Percentiles rank a stretch among this genome's conserved stretches.
These are phyloP conservation scores for Diaporthe longicolla DNA, from an alignment of 2,329 filamentous ascomycete species.

Conservation along the genomic window DNA sequence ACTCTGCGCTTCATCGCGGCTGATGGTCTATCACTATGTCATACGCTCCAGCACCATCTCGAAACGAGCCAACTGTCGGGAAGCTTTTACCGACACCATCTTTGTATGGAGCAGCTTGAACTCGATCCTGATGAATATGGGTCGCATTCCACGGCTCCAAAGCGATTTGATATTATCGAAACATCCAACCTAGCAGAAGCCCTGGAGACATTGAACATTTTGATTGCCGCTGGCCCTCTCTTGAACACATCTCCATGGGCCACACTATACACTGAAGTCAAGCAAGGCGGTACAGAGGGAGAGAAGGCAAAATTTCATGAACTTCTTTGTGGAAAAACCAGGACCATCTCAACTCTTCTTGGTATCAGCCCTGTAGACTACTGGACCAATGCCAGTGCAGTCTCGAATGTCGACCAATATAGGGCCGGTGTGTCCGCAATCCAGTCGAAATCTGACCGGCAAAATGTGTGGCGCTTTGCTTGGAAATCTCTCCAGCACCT, in stretches of 20 bases:
- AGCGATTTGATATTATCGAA: slow-evolving; percentile 69
- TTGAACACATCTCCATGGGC: slow-evolving; percentile 60
- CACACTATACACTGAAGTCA: slow-evolving; percentile 55
- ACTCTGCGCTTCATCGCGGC: slow-evolving; percentile 61
- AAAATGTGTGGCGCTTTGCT: slow-evolving; percentile 47
- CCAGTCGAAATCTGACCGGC: slow-evolving; percentile 41
- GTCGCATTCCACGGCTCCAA: slow-evolving; percentile 52
- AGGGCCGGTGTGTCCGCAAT: slow-evolving; percentile 46
- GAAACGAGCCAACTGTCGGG: slow-evolving; percentile 51
- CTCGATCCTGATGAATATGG: slow-evolving; percentile 61
- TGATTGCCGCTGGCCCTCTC: slow-evolving; percentile 62
- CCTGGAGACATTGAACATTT: slow-evolving; percentile 60
- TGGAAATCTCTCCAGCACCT: slow-evolving; percentile 49
- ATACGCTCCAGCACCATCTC: slow-evolving; percentile 62
- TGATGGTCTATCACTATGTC: slow-evolving; percentile 66
- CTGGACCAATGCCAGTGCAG: slow-evolving; percentile 63
- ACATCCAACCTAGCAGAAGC: slow-evolving; percentile 63
- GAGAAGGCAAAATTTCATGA: slow-evolving; percentile 49
- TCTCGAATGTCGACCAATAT: slow-evolving; percentile 58
- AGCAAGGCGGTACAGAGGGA: slow-evolving; percentile 55
- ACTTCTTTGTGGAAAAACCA: slow-evolving; percentile 40
- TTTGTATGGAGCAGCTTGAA: slow-evolving; percentile 55
- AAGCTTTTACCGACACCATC: slow-evolving; percentile 59
- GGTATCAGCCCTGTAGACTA: slow-evolving; percentile 65
- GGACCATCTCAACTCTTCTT: slow-evolving; percentile 63